Conservation (phyloP, 2,329 filamentous ascomycete genomes). For the Escovopsis sp. region DNA sequence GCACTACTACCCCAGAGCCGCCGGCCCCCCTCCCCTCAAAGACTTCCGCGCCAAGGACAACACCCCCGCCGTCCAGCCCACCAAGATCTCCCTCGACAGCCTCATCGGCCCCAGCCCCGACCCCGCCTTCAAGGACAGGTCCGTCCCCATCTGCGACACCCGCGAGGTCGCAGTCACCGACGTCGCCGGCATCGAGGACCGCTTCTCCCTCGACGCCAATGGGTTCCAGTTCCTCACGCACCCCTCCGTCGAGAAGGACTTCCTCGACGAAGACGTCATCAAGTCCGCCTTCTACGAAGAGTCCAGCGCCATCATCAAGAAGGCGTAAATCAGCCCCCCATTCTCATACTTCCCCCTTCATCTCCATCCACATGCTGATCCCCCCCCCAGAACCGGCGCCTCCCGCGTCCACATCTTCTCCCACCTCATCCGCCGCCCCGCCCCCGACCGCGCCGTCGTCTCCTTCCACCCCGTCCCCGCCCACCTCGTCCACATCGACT, state of each 20-base stretch:
- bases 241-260: constrained; percentile 20
- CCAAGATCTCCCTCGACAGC: background rate
- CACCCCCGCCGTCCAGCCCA: constrained; percentile 23
- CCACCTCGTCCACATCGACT: constrained; percentile 41
- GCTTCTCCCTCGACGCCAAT: constrained; percentile 23
- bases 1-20: too few relatives aligned
- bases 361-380: background rate
- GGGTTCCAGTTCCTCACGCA: constrained; percentile 23
- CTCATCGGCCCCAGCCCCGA: constrained; percentile 12
- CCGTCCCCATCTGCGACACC: constrained; percentile 13
- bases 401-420: constrained; percentile 44
- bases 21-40: constrained; percentile 13
- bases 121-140: constrained; percentile 16
- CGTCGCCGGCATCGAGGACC: constrained; percentile 20
- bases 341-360: background rate
- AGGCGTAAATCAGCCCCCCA: constrained; percentile 26
- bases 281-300: constrained; percentile 56
- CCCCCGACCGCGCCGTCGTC: constrained; percentile 23
- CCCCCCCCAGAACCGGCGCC: constrained; percentile 31
- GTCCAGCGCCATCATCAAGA: constrained; percentile 50
- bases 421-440: constrained; percentile 36
- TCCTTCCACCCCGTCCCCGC: constrained; percentile 25
- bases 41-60: constrained; percentile 27
- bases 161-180: constrained; percentile 20
- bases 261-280: constrained; percentile 44